phyloP scores from a whole-genome alignment of 192 early-diverging fungal species.

The Spizellomyces sp. region DNA sequence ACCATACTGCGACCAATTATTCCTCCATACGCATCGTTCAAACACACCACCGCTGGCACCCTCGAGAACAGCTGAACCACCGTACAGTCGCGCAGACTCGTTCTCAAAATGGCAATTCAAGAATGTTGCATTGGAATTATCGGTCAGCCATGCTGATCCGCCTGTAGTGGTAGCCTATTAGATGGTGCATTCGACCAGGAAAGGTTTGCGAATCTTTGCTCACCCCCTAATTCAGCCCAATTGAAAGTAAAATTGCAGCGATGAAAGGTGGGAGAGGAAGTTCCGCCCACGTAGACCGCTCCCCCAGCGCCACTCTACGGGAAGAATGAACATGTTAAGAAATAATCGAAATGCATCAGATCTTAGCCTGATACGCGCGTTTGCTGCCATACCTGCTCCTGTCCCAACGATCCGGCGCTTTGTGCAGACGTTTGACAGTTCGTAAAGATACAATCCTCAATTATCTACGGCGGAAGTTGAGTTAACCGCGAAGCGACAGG shows the following conservation, averaged over 20 bases:
- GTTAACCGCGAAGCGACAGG: not conserved
- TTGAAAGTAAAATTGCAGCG: constrained; percentile 11
- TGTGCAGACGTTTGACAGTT: constrained; percentile 16
- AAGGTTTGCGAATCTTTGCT: not conserved
- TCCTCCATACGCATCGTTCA: constrained; percentile 4
- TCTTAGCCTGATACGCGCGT: not conserved
- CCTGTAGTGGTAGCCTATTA: not conserved
- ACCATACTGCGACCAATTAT: constrained; percentile 15
- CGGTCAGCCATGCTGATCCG: constrained; percentile 14
- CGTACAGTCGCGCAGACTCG: constrained; percentile 17
- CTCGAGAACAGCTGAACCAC: constrained; percentile 20
- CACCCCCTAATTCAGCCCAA: constrained; percentile 14
- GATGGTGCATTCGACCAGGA: not conserved
- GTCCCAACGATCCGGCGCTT: not conserved
- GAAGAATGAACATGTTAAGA: not conserved
- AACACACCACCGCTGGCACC: not conserved
- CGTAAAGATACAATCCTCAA: constrained; percentile 18
- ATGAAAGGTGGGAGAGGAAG: constrained; percentile 3
- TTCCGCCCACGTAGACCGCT: constrained; percentile 12
- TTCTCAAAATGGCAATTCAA: constrained; percentile 10
- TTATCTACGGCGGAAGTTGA: not conserved
- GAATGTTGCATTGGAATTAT: constrained; percentile 1
- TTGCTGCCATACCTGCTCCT: constrained; percentile 2
- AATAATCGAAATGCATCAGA: not conserved
- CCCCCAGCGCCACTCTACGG: constrained; percentile 11